These are phyloP conservation scores for Lentinula edodes DNA, from an alignment of 768 basidiomycete species.

Conservation along the genomic window DNA sequence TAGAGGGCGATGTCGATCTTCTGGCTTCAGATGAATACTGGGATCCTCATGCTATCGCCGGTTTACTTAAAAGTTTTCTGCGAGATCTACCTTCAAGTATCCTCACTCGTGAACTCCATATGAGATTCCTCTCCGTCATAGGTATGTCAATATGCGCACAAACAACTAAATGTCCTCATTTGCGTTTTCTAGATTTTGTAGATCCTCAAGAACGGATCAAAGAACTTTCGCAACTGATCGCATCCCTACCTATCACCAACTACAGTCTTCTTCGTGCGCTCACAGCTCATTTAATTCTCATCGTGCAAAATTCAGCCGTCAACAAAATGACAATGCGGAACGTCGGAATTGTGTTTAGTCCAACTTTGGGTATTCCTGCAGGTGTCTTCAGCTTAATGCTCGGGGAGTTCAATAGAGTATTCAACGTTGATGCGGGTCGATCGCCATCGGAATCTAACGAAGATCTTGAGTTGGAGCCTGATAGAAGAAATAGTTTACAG, in stretches of 20 bases:
- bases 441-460: conserved; percentile 9
- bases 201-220: conserved; percentile 83
- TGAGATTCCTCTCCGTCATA: conserved; percentile 87
- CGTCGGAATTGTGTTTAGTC: conserved; percentile 97
- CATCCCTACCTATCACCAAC: conserved; percentile 83
- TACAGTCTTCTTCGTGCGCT: conserved; percentile 92
- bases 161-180: conserved; percentile 2
- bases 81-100: conserved; percentile 92
- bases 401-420: conserved; percentile 88
- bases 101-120: conserved; percentile 86
- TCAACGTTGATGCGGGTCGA: conserved; percentile 63
- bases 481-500: conserved; percentile 76
- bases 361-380: conserved; percentile 96
- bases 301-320: conserved; percentile 82
- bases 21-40: conserved; percentile 85
- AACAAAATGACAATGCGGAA: conserved; percentile 99
- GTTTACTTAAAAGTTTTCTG: conserved; percentile 87
- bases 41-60: conserved; percentile 97
- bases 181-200: conserved; percentile 62
- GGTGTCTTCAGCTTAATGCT: conserved; percentile 95
- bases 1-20: conserved; percentile 96
- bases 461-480: conserved; percentile 26
- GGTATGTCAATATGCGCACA: conserved; percentile 49
- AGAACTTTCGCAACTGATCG: conserved; percentile 83
- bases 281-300: conserved; percentile 89